Percentiles rank a stretch among this genome's conserved stretches.
Evolutionary conservation across 129 eudicot genomes (phyloP).

Genomic region (Calendula officinalis): DNA sequence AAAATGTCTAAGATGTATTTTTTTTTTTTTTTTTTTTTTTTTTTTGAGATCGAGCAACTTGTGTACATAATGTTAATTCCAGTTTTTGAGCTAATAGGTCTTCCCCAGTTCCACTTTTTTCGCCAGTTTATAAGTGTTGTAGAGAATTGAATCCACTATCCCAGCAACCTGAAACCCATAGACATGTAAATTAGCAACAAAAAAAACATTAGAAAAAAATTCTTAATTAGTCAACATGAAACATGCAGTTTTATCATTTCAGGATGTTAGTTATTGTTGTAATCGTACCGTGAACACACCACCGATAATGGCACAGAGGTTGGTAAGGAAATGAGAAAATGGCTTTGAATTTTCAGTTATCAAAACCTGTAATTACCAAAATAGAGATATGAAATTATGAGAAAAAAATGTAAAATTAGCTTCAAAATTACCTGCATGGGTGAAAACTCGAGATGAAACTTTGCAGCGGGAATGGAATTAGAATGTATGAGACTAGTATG

Average conservation of each 20-base stretch:
- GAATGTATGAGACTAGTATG: slow-evolving; percentile 83
- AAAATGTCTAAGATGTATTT: slow-evolving; percentile 3
- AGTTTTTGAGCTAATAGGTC: slow-evolving; percentile 39
- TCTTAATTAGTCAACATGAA: not conserved
- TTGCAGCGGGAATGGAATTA: slow-evolving; percentile 64
- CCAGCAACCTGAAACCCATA: slow-evolving; percentile 72
- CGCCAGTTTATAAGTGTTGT: slow-evolving; percentile 60
- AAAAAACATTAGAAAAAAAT: not conserved
- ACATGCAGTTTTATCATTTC: not conserved
- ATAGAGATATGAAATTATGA: not conserved
- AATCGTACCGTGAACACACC: slow-evolving; percentile 86
- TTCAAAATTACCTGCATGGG: slow-evolving; percentile 72
- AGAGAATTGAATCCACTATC: slow-evolving; percentile 75
- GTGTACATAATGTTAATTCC: not conserved
- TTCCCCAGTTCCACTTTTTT: slow-evolving; percentile 87
- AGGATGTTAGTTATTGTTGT: not conserved
- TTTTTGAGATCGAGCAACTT: slow-evolving; percentile 19
- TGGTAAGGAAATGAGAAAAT: slow-evolving; percentile 77
- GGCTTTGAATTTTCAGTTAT: slow-evolving; percentile 59
- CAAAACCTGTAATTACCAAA: slow-evolving; percentile 45
- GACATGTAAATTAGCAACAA: not conserved
- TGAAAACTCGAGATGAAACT: slow-evolving; percentile 72
- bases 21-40: slow-evolving; percentile 18
- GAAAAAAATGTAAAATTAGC: not conserved
- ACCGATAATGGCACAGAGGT: slow-evolving; percentile 91